Conservation (phyloP, 345 rosid genomes). For the Eucalyptus brandiana region DNA sequence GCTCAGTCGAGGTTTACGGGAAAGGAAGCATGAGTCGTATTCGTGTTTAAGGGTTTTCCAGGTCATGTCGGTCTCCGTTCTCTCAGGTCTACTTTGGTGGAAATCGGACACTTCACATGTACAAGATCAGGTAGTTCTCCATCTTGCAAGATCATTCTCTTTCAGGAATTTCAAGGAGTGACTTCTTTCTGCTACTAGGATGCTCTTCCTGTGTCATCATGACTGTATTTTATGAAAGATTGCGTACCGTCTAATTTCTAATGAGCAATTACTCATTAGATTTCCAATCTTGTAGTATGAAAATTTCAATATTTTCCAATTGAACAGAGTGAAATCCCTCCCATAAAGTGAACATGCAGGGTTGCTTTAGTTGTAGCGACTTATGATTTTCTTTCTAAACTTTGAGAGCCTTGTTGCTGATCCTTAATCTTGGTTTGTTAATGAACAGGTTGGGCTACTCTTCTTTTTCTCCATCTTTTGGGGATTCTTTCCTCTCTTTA, state of each 20-base stretch:
- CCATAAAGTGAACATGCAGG: not conserved
- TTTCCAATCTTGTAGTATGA: not conserved
- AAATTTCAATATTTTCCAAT: not conserved
- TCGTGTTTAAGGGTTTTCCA: conserved; percentile 75
- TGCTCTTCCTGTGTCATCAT: not conserved
- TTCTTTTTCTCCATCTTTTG: conserved; percentile 93
- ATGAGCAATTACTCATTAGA: not conserved
- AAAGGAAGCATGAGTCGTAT: conserved; percentile 80
- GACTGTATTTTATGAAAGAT: not conserved
- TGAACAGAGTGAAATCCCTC: not conserved
- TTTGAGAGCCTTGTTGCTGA: not conserved
- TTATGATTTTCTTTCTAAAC: not conserved
- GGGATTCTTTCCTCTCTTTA: conserved; percentile 86
- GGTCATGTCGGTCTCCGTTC: conserved; percentile 73
- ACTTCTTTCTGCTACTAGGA: not conserved
- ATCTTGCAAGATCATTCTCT: not conserved
- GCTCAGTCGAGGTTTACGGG: conserved; percentile 57
- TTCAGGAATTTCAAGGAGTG: not conserved
- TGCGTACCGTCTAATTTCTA: not conserved
- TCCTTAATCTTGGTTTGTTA: not conserved
- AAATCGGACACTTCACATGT: conserved; percentile 48
- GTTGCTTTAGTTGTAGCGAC: not conserved
- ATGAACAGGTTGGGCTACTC: conserved; percentile 66
- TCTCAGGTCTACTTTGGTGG: conserved; percentile 94
- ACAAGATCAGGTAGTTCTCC: conserved; percentile 73